phyloP scores from a whole-genome alignment of 2,329 filamentous ascomycete genomes.

The Catunica adiposa region DNA sequence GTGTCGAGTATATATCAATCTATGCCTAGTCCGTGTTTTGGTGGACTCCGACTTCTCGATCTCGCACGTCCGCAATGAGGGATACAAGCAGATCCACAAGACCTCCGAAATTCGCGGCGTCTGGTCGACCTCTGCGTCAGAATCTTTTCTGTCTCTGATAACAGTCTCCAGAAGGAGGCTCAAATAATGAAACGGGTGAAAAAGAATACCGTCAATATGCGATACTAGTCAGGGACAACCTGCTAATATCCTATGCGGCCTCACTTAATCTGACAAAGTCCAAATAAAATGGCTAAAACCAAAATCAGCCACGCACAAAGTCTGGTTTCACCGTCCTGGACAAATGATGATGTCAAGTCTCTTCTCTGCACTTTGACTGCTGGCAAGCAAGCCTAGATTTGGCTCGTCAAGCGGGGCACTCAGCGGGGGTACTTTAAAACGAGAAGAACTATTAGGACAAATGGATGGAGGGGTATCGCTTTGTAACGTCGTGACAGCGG shows the following conservation, averaged over 20 bases:
- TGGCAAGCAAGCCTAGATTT: background rate
- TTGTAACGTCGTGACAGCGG: background rate
- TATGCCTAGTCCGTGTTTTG: background rate
- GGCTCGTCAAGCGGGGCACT: slow-evolving; percentile 2
- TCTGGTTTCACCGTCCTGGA: background rate
- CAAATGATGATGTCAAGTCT: background rate
- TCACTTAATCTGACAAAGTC: no score
- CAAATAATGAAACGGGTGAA: no score
- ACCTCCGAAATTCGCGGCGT: no score
- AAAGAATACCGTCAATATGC: no score
- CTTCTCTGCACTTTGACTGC: no score
- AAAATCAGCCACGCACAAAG: background rate
- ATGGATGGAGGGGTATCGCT: slow-evolving; percentile 3
- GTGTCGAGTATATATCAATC: background rate
- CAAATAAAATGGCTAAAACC: no score
- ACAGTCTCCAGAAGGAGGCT: background rate
- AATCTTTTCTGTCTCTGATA: background rate
- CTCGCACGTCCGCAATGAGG: no score
- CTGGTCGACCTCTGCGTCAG: no score
- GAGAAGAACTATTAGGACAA: no score
- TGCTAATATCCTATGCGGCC: no score
- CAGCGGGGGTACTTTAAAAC: slow-evolving; percentile 3
- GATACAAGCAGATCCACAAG: no score
- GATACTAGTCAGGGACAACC: no score
- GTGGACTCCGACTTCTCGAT: background rate